Base-by-base conservation (phyloP, 2,329 filamentous ascomycete genomes). In the Aspergillus sp. region DNA sequence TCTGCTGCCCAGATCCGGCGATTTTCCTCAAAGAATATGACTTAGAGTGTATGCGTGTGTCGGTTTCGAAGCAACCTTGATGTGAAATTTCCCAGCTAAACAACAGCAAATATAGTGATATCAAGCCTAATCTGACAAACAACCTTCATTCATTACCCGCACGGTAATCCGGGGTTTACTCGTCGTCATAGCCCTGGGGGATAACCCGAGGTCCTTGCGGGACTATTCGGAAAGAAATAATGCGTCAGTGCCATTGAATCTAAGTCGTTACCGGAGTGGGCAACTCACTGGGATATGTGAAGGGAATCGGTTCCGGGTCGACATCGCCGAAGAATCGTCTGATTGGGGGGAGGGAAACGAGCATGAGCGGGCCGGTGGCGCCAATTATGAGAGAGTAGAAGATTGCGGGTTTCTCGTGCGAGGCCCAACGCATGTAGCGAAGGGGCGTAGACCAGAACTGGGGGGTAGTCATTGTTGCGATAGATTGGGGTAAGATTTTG, bases 221-320 rank as follows among this genome's bases (percentile, higher is more conserved):
- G 61, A 81, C 79, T 81, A 58, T 52, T 39, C 3, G 25, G 11
- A 12, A 40, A 17, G 45, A 39, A 44, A 19, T 14, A 17, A 45
- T 43, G 40, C 40, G 37, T 49, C 25, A 47, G 43, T 8, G 17
- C 2, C 23, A n/a, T 17, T 17, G 11, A 12, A 43, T 43, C 21
- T 21, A 25, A 21, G 41, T 9, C 23, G 8, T 9, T 19, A 8
- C 44, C 3, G 21, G 21, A 14, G 33, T 4, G 14, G 33, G 23
- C 25, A 19, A 84, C 91, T 75, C 85, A 98, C 93, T 85, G 60
- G 95, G 95, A 82, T 98, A 99, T 73, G 92, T 96, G 76, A 93
- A 79, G 33, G 95, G 95, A 64, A 98, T 87, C 57, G 82, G 84
- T 63, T 85, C 79, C 62, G 89, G 84, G 67, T 87, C 84, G 66